Evolutionary conservation across 2,329 filamentous ascomycete species (phyloP).

Genomic region (Diaporthe citriasiana): DNA sequence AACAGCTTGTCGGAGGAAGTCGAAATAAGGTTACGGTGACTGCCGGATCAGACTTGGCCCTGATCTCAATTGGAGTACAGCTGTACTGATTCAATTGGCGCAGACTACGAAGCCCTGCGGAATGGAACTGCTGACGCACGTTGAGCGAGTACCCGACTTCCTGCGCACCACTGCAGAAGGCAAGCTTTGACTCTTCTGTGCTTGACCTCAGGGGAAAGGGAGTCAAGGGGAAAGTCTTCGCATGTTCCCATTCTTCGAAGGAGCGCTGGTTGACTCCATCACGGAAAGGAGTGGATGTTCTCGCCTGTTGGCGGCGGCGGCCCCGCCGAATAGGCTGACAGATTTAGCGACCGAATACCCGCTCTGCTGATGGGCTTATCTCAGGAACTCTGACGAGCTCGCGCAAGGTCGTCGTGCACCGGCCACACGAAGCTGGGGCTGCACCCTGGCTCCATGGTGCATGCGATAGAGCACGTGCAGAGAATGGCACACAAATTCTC

Average conservation of each 20-base stretch:
- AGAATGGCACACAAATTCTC: too few relatives aligned
- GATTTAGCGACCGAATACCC: constrained; percentile 14
- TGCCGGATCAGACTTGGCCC: not conserved
- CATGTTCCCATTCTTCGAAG: not conserved
- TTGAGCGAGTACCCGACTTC: not conserved
- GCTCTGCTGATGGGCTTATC: constrained; percentile 8
- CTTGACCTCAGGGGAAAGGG: too few relatives aligned
- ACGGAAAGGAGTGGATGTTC: not conserved
- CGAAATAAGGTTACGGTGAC: constrained; percentile 25
- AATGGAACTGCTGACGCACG: not conserved
- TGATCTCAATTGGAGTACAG: not conserved
- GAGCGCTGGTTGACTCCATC: not conserved
- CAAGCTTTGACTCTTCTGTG: not conserved
- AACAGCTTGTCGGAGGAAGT: constrained; percentile 8
- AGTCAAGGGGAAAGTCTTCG: not conserved
- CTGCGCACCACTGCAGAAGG: not conserved
- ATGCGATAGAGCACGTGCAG: not conserved
- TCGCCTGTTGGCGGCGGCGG: not conserved
- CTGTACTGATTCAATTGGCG: not conserved
- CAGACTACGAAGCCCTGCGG: not conserved
- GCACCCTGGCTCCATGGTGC: not conserved
- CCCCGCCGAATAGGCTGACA: constrained; percentile 5
- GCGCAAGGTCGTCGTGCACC: not conserved
- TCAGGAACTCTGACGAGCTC: constrained; percentile 6
- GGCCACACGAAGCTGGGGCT: not conserved